Base-by-base conservation (phyloP, 345 rosid genomes). In the Rubroshorea leprosula region DNA sequence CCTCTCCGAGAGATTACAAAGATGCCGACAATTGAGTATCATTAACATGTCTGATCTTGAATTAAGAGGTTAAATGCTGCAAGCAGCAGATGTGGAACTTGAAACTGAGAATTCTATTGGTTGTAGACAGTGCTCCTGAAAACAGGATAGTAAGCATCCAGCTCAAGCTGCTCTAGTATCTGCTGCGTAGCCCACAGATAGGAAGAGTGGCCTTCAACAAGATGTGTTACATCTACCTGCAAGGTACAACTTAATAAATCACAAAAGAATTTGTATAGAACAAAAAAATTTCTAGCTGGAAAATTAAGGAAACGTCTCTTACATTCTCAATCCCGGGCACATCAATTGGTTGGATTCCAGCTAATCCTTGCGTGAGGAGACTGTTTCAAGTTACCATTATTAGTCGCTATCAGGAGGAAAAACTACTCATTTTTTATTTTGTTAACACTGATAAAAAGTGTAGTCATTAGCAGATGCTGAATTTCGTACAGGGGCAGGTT, bases 261-360 rank as follows among this genome's bases (percentile, higher is more conserved):
- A 25, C n/a, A 49, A 23, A 5, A 51, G 35, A 10, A 13, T 1
- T 23, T 14, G n/a, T 23, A 19, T 18, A 19, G 2, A 29, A 31
- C 8, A 31, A 20, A 15, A 11, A 55, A 16, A 12, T 14, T 15
- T 67, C 18, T 21, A 17, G 26, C 13, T 4, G 25, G 44, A 49
- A 25, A 38, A 14, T 8, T 5, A 50, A 3, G 17, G 16, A 16
- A 45, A 49, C 54, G 51, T 59, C 45, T 25, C 86, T 66, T 80
- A 89, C 99, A 74, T 87, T 93, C 77, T 93, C 96, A 22, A 93
- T 82, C 44, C 99, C 97, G 0, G 82, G 94, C 71, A 70, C 60
- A 65, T 69, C 64, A 25, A 82, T 63, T 19, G 96, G 84, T 75
- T 93, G 96, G 66, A 93, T 83, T 72, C 99, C 97, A 6, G 99